Base-by-base conservation (phyloP, 192 early-diverging fungal species). In the Podila epicladia region DNA sequence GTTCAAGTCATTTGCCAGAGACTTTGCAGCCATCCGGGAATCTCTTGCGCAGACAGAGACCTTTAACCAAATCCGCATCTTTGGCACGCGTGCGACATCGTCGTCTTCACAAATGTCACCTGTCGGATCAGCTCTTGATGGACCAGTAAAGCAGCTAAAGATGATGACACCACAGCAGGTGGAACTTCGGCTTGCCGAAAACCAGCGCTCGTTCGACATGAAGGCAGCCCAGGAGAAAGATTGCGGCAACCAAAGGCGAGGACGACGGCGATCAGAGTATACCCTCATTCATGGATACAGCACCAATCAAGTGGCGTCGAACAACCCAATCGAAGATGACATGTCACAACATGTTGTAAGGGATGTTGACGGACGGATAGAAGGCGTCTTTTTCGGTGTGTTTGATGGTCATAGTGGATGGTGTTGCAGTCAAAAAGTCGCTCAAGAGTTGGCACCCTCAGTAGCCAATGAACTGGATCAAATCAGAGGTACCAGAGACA, bases 341-440 rank as follows among this genome's bases (percentile, higher is more conserved):
- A 71, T 75, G 22, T 85, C 83, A 22, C 65, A 64, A 33, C 69
- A 71, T 72, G 65, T 73, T 15, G 22, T 67, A 12, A 58, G 67
- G 13, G 58, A 75, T 33, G 31, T 69, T 3, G 64, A 82, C 50
- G 82, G 75, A 3, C 75, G 67, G 0, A 62, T 82, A 33, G 79
- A 82, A 28, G 60, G 80, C 19, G 53, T 84, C 58, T 86, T 83
- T 65, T 80, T 73, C 29, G 88, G 86, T 13, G 76, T 89, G 12
- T 89, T 76, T 77, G 86, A 89, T 73, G 88, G 88, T 2, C 88
- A 89, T 33, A 82, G 82, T 53, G 88, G 88, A 19, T 86, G 82
- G 61, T 71, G 79, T 55, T 86, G 86, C 33, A 84, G 85, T 17
- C 74, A 79, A 66, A 75, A 85, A 41, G 80, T 89, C 3, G 78